Percentiles rank a stretch among this genome's conserved stretches.
Evolutionary conservation across 495 filamentous ascomycete genomes (phyloP).

Genomic region (Daldinia caldariorum): DNA sequence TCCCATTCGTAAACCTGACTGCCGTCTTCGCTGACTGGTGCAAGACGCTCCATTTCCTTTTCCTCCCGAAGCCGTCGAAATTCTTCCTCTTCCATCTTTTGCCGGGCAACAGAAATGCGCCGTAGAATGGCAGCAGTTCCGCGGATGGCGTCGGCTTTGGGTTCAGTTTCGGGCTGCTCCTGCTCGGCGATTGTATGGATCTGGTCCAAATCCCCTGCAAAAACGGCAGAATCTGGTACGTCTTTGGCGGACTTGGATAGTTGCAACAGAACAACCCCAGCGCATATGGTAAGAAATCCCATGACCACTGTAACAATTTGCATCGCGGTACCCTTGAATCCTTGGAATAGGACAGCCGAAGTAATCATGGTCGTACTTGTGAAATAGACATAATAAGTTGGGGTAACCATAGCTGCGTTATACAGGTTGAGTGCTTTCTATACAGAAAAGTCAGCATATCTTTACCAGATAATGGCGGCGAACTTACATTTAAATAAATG

Average conservation of each 20-base stretch:
- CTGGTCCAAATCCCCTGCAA: slow-evolving; percentile 93
- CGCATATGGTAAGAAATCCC: slow-evolving; percentile 94
- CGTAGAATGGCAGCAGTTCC: slow-evolving; percentile 91
- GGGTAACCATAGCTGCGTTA: slow-evolving; percentile 96
- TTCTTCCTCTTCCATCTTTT: slow-evolving; percentile 84
- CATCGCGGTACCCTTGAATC: slow-evolving; percentile 86
- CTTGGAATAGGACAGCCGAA: slow-evolving; percentile 90
- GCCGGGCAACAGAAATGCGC: slow-evolving; percentile 77
- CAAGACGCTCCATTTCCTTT: slow-evolving; percentile 72
- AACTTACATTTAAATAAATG: slow-evolving; percentile 89
- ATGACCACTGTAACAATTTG: slow-evolving; percentile 89
- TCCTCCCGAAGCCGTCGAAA: slow-evolving; percentile 82
- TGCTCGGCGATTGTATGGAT: slow-evolving; percentile 94
- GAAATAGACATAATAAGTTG: slow-evolving; percentile 98
- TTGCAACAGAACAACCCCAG: slow-evolving; percentile 94
- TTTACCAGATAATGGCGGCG: not conserved
- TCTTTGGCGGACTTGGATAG: slow-evolving; percentile 98
- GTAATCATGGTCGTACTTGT: slow-evolving; percentile 94
- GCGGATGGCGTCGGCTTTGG: slow-evolving; percentile 95
- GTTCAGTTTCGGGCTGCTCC: slow-evolving; percentile 92
- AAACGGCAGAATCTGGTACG: slow-evolving; percentile 91
- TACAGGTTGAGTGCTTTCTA: slow-evolving; percentile 99
- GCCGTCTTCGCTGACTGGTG: slow-evolving; percentile 75
- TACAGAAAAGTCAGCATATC: slow-evolving; percentile 44
- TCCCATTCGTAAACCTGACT: slow-evolving; percentile 82